Evolutionary conservation across 345 rosid species (phyloP).

Genomic region (Hibiscus mutabilis): DNA sequence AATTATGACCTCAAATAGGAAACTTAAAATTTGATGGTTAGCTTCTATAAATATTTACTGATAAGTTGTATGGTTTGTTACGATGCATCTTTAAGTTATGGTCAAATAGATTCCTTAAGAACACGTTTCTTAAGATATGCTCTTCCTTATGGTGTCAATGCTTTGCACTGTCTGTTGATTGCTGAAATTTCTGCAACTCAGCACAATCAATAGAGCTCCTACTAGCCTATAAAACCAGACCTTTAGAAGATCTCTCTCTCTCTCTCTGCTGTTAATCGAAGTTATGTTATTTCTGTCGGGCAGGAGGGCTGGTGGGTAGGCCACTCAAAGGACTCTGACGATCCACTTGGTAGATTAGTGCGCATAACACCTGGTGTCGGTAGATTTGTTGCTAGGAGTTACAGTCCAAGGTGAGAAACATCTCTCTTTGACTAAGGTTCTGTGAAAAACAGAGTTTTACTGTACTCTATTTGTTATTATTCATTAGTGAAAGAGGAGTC

Average conservation of each 20-base stretch:
- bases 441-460: too few relatives aligned
- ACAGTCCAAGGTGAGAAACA: slow-evolving; percentile 64
- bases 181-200: not conserved
- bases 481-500: too few relatives aligned
- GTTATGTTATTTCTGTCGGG: slow-evolving; percentile 18
- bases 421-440: slow-evolving; percentile 10
- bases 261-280: not conserved
- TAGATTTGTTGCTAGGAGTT: slow-evolving; percentile 83
- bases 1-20: not conserved
- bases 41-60: not conserved
- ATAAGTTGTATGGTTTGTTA: not conserved
- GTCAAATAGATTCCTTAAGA: not conserved
- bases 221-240: not conserved
- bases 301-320: slow-evolving; percentile 99
- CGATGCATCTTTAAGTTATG: not conserved
- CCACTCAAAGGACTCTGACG: slow-evolving; percentile 65
- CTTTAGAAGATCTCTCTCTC: not conserved
- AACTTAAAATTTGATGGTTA: not conserved
- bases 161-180: not conserved
- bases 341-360: slow-evolving; percentile 80
- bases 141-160: not conserved
- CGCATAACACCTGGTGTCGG: slow-evolving; percentile 82
- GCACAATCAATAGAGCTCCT: not conserved
- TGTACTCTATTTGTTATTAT: too few relatives aligned
- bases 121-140: not conserved